Base-by-base conservation (phyloP, 1,139 yeast genomes). In the Taphrina wiesneri region DNA sequence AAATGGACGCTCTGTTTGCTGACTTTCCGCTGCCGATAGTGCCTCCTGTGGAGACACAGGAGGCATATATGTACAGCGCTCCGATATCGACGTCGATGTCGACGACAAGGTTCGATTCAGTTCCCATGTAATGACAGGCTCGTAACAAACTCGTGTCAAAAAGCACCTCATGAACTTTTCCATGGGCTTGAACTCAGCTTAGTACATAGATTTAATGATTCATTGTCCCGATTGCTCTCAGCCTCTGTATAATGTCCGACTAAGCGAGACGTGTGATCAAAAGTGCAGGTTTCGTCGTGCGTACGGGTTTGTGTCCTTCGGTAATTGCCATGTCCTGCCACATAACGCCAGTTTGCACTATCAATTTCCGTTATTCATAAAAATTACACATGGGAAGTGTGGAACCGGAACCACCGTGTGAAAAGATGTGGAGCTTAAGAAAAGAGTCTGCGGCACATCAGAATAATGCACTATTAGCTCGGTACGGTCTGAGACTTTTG, bases 1-100 rank as follows among this genome's bases (percentile, higher is more conserved):
- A 54, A 34, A 54, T 54, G 23, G 59, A 54, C 15, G 46, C 59
- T 21, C 49, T 54, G 23, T 39, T 54, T 41, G 47, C 59, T 15
- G 59, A 39, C 23, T 54, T 36, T 26, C 43, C 56, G 15, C 6
- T 32, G 53, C 36, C 34, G 36, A 49, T 26, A 2, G 49, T 45
- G 28, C 28, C 49, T 1, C 26, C 49, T 26, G 7, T 45, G 3
- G 49, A 45, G 49, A n/a, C 49, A 19, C 49, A 21, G 28, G 28
- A 23, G 7, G 25, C 49, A 11, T 45, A 45, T n/a, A 9, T 45
- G 49, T 45, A 23, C 28, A 45, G 49, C 28, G n/a, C 49, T n/a
- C 43, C 43, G 15, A 45, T 21, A 45, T n/a, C n/a, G n/a, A n/a
- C n/a, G n/a, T n/a, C n/a, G n/a, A n/a, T n/a, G n/a, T n/a, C n/a